Evolutionary conservation across 148 eudicot species (phyloP).

Genomic region (Bassia scoparia): DNA sequence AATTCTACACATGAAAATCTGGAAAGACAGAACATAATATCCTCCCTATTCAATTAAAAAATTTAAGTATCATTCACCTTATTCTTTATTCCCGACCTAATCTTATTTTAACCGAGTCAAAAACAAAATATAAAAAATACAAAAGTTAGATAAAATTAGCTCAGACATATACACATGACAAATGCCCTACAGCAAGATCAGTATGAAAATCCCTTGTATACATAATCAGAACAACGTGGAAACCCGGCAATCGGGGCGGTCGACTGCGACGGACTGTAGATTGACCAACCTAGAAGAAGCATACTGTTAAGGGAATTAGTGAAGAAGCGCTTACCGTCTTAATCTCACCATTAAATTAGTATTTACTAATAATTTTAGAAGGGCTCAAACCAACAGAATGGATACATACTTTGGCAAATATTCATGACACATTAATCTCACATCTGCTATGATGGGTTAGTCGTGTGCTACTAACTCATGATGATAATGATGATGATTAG

Average conservation of each 20-base stretch:
- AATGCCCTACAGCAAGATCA: conserved; percentile 62
- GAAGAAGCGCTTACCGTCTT: conserved; percentile 43
- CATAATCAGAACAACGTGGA: conserved; percentile 41
- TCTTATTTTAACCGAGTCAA: neutral
- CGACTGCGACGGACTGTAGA: conserved; percentile 37
- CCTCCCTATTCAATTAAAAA: conserved; percentile 3
- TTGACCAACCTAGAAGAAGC: conserved; percentile 32
- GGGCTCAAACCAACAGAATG: conserved; percentile 28
- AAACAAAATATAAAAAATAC: neutral
- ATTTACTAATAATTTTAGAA: neutral
- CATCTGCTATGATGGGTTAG: conserved; percentile 46
- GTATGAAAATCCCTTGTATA: conserved; percentile 60
- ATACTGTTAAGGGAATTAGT: conserved; percentile 20
- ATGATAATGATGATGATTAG: neutral
- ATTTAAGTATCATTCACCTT: too few relatives aligned
- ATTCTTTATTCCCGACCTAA: neutral
- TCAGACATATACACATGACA: conserved; percentile 72
- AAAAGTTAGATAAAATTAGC: neutral
- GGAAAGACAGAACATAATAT: conserved; percentile 1
- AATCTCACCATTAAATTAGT: conserved; percentile 36
- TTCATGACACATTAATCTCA: conserved; percentile 70
- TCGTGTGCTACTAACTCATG: conserved; percentile 23
- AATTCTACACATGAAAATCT: neutral
- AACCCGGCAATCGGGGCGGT: conserved; percentile 9
- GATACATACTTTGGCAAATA: conserved; percentile 50